Evolutionary conservation across 2,329 filamentous ascomycete species (phyloP), one percentile per base, ranked within the genome.

Genomic region (Epichloe typhina): DNA sequence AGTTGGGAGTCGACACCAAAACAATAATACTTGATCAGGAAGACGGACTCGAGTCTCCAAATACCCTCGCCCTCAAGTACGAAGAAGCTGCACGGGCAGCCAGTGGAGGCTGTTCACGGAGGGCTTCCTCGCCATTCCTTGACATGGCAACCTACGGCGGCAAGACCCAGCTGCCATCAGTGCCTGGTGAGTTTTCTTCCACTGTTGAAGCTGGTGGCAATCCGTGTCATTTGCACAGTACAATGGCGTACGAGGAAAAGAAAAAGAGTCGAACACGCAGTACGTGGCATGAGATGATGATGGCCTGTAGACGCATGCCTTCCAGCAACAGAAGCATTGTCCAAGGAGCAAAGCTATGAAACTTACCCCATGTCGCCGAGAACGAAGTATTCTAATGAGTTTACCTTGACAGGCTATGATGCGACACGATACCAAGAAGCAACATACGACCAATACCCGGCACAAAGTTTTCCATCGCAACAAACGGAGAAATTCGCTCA

Each of bases 101-200:
- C 56, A 74, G 71, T 70, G 73, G 74, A 61, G 73, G 73, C 66
- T 72, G 70, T 67, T 71, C 71, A 66, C 68, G 67, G 61, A 71
- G 73, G 74, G 80, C 74, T 69, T 80, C 72, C 70, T 73, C 75
- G 64, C 73, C 63, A 55, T 55, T 66, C 46, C 59, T 65, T 26
- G 61, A 66, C 15, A 71, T 71, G 68, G 67, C 68, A 45, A 59
- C 68, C 68, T 83, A 83, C 70, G 90, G 88, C 70, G 90, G 88
- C 75, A 95, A 94, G 71, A 70, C 80, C 53, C 81, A 85, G 67
- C 75, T 82, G 69, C 76, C 84, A 67, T 84, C 84, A 67, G 79
- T 90, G 72, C 85, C 91, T 70, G 86, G 89, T 94, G 74, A 72
- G 88, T 83, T 21, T 26, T 26, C 33, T n/a, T n/a, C 15, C 13